A percentile compares a stretch with the other conserved stretches of the same genome.
Evolutionary conservation across 495 filamentous ascomycete genomes (phyloP).

Genomic region (Arthonia radiata): DNA sequence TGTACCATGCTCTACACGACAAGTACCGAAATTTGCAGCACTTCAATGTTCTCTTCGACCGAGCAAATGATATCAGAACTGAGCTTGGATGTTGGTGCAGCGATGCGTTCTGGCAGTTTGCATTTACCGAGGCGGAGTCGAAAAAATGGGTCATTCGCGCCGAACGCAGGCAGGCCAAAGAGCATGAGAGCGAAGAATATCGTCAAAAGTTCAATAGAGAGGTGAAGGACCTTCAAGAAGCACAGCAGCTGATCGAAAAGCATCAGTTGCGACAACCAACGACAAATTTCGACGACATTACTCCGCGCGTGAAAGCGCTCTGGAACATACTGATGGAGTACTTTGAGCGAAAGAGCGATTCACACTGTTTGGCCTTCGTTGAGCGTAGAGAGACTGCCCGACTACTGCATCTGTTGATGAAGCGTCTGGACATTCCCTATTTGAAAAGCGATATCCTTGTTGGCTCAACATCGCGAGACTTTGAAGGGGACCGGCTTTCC

Average conservation of each 20-base stretch:
- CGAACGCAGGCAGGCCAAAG: slow-evolving; percentile 4
- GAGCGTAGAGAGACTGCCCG: slow-evolving; percentile 52
- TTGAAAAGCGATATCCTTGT: slow-evolving; percentile 44
- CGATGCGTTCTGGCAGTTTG: slow-evolving; percentile 56
- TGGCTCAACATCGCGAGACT: slow-evolving; percentile 23
- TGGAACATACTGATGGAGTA: slow-evolving; percentile 27
- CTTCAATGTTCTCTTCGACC: slow-evolving; percentile 33
- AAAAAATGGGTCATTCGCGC: too few relatives aligned
- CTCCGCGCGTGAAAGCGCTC: slow-evolving; percentile 47
- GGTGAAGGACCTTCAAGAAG: slow-evolving; percentile 22
- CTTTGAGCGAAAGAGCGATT: slow-evolving; percentile 28
- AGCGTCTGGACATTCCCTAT: slow-evolving; percentile 26
- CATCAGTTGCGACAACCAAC: slow-evolving; percentile 29
- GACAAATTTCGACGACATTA: slow-evolving; percentile 23
- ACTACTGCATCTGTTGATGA: slow-evolving; percentile 40
- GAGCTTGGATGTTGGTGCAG: slow-evolving; percentile 69
- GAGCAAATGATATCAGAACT: slow-evolving; percentile 29
- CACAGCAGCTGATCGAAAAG: slow-evolving; percentile 38
- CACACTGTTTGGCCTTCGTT: slow-evolving; percentile 78
- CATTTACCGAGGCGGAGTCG: slow-evolving; percentile 40
- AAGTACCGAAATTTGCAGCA: slow-evolving; percentile 29
- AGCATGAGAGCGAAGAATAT: slow-evolving; percentile 8
- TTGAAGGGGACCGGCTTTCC: slow-evolving; percentile 31
- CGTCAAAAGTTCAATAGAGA: slow-evolving; percentile 22
- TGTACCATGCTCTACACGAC: slow-evolving; percentile 30